phyloP scores from a whole-genome alignment of 139 green algal species.

The Trebouxia sp. region DNA sequence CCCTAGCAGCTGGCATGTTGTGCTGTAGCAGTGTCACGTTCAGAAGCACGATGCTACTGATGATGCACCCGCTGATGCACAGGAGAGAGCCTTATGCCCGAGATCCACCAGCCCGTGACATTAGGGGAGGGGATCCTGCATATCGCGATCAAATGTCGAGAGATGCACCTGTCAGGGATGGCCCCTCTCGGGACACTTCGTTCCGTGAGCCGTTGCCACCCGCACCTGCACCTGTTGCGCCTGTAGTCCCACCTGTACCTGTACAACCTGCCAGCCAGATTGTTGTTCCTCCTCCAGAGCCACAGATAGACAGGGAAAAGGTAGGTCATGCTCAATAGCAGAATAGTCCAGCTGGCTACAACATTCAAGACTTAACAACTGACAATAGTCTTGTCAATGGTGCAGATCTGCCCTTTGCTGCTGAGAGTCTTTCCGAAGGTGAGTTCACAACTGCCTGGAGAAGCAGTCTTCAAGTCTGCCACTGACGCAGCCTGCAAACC shows the following conservation, averaged over 20 bases:
- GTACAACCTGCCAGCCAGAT: conserved; percentile 9
- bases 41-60: no score
- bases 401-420: conserved; percentile 77
- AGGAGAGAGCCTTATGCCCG: conserved; percentile 1
- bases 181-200: neutral
- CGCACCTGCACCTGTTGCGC: neutral
- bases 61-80: neutral
- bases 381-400: no score
- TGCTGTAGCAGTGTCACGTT: no score
- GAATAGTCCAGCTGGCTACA: neutral
- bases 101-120: neutral
- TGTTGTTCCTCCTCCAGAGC: conserved; percentile 1
- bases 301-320: conserved; percentile 36
- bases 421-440: conserved; percentile 76
- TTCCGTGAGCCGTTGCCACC: neutral
- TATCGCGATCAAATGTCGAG: neutral
- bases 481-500: neutral
- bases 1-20: no score
- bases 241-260: neutral
- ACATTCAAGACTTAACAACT: neutral
- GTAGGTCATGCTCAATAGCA: neutral
- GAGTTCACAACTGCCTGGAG: no score
- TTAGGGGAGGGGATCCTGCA: neutral
- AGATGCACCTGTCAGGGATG: neutral
- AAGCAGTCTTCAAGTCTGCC: no score